phyloP scores from a whole-genome alignment of 495 filamentous ascomycete genomes.

The Aspergillus incahuasiensis region DNA sequence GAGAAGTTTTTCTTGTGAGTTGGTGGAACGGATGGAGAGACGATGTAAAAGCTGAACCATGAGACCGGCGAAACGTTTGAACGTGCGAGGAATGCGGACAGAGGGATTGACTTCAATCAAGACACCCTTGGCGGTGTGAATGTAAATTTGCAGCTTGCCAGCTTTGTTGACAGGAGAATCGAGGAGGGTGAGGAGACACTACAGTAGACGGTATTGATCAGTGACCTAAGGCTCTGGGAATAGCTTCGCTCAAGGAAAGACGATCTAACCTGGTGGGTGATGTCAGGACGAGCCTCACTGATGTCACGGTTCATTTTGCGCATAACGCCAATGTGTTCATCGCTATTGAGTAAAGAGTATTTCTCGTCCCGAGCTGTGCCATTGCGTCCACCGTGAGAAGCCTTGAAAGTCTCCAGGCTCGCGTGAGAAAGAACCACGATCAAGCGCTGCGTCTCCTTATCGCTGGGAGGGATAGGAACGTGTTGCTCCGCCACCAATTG shows the following conservation, averaged over 20 bases:
- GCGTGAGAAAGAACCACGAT: slow-evolving; percentile 97
- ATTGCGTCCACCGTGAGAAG: slow-evolving; percentile 64
- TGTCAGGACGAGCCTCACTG: slow-evolving; percentile 94
- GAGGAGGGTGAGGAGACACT: slow-evolving; percentile 96
- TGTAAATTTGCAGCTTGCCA: slow-evolving; percentile 94
- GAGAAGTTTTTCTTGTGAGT: slow-evolving; percentile 93
- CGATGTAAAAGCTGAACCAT: slow-evolving; percentile 99
- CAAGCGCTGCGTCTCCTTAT: slow-evolving; percentile 83
- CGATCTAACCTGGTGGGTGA: slow-evolving; percentile 85
- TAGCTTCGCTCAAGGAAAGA: background rate
- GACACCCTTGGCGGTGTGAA: slow-evolving; percentile 93
- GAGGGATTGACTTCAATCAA: slow-evolving; percentile 96
- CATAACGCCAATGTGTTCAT: slow-evolving; percentile 98
- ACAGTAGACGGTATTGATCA: slow-evolving; percentile 10
- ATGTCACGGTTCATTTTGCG: slow-evolving; percentile 99
- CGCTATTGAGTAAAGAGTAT: slow-evolving; percentile 93
- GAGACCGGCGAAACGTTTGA: slow-evolving; percentile 96
- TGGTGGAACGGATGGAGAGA: slow-evolving; percentile 89
- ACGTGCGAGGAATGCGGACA: slow-evolving; percentile 93
- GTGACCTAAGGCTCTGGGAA: background rate
- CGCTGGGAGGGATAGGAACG: slow-evolving; percentile 71
- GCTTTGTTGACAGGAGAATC: slow-evolving; percentile 99
- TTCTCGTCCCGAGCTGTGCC: slow-evolving; percentile 78
- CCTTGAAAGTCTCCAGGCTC: slow-evolving; percentile 94
- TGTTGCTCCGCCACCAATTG: slow-evolving; percentile 92